Percentiles rank a stretch among this genome's conserved stretches.
These are phyloP conservation scores for Sergeia podlipaevii DNA, from an alignment of 208 protist species.

Conservation along the genomic window DNA sequence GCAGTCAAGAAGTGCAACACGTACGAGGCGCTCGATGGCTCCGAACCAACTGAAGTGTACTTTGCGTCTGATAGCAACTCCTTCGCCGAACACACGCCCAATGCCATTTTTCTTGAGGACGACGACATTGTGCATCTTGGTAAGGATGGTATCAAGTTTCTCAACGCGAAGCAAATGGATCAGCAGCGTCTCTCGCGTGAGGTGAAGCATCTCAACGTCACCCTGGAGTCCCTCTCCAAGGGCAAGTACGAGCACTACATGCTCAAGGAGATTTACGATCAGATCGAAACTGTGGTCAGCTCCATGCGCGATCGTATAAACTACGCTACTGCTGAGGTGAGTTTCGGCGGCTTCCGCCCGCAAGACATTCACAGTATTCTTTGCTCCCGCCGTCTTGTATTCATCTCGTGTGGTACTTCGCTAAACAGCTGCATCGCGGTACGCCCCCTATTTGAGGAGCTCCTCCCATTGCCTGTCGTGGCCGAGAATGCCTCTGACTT, in stretches of 20 bases:
- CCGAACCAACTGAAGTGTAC: constrained; percentile 70
- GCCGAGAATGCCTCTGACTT: constrained; percentile 94
- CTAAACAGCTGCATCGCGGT: constrained; percentile 90
- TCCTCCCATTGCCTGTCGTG: constrained; percentile 79
- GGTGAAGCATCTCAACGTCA: constrained; percentile 74
- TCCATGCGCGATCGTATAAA: constrained; percentile 93
- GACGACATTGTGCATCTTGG: constrained; percentile 89
- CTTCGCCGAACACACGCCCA: constrained; percentile 90
- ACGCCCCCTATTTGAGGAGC: constrained; percentile 89
- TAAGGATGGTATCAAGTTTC: constrained; percentile 48
- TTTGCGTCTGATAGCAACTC: constrained; percentile 94
- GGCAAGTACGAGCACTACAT: constrained; percentile 95
- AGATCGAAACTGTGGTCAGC: constrained; percentile 89
- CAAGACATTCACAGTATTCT: constrained; percentile 38
- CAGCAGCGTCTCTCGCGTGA: constrained; percentile 12
- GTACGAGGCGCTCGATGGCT: neutral
- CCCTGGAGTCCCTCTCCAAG: constrained; percentile 86
- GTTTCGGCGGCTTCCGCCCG: constrained; percentile 84
- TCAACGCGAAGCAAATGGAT: constrained; percentile 20
- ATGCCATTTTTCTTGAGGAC: constrained; percentile 95
- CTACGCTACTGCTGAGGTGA: constrained; percentile 52
- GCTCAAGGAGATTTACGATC: constrained; percentile 98
- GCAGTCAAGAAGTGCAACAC: constrained; percentile 12
- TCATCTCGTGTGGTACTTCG: constrained; percentile 95
- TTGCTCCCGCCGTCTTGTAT: constrained; percentile 72